Conservation (phyloP, 2,329 filamentous ascomycete genomes). For the Fusarium veterinarium region DNA sequence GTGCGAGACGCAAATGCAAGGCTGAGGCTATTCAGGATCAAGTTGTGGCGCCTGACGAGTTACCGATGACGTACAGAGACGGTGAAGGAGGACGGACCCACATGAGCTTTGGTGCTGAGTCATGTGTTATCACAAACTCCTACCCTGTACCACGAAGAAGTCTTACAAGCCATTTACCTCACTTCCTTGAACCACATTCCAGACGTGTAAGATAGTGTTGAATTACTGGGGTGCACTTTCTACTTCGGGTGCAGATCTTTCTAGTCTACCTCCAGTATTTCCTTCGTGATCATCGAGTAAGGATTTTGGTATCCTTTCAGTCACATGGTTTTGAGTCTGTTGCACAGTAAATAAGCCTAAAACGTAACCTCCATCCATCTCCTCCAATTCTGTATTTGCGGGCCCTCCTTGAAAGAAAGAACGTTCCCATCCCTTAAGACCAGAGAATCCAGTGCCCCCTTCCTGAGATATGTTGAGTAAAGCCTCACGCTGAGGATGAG, state of each 20-base stretch:
- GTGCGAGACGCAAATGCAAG: constrained; percentile 34
- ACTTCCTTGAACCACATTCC: not conserved
- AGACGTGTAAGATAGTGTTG: not conserved
- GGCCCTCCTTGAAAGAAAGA: not conserved
- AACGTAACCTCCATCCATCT: not conserved
- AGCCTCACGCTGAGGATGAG: not conserved
- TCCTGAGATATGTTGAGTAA: not conserved
- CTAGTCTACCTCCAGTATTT: not conserved
- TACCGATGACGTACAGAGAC: constrained; percentile 31
- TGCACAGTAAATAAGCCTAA: too few species aligned
- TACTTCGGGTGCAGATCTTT: not conserved
- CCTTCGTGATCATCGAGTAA: not conserved
- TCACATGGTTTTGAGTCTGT: not conserved
- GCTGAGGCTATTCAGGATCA: constrained; percentile 24
- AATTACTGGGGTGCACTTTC: not conserved
- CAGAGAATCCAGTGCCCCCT: too few species aligned
- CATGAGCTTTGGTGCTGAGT: constrained; percentile 20
- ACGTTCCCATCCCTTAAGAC: not conserved
- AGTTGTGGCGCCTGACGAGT: constrained; percentile 27
- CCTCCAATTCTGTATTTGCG: not conserved
- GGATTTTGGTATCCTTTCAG: not conserved
- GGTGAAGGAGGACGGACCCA: constrained; percentile 21
- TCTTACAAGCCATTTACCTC: not conserved
- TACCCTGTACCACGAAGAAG: not conserved
- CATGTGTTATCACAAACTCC: not conserved